These are phyloP conservation scores for Pseudocercospora eumusae DNA, from an alignment of 2,329 filamentous ascomycete genomes.

Conservation along the genomic window DNA sequence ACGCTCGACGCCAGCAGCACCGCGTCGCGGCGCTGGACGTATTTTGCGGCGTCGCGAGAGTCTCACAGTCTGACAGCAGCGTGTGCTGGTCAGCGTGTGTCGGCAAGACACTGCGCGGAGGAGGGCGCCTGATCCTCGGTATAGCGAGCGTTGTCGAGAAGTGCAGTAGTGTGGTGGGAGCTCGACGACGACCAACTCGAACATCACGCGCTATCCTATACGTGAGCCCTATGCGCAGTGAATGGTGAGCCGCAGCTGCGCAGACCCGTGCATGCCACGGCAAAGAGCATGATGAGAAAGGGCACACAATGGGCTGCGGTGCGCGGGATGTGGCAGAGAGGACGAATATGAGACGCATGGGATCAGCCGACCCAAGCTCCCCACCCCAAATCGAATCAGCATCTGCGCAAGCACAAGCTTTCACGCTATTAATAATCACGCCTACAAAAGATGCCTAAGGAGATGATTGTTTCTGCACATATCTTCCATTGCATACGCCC, in stretches of 20 bases:
- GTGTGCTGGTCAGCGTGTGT: neutral
- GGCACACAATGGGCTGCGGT: neutral
- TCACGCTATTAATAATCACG: neutral
- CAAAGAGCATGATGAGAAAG: neutral
- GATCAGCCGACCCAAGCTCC: neutral
- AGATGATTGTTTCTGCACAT: neutral
- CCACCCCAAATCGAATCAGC: neutral
- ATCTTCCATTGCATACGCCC: neutral
- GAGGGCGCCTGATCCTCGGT: neutral
- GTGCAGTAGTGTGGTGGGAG: neutral
- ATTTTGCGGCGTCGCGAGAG: neutral
- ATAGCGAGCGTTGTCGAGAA: neutral
- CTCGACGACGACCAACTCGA: neutral
- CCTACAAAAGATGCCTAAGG: neutral
- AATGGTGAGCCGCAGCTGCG: neutral
- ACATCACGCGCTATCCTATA: neutral
- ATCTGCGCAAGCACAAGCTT: neutral
- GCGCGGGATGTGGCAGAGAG: slow-evolving; percentile 7
- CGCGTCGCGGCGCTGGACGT: no score
- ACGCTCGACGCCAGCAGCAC: neutral
- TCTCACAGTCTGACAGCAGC: neutral
- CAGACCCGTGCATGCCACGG: neutral
- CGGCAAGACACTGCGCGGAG: neutral
- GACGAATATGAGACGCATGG: neutral
- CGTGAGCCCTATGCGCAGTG: neutral